Evolutionary conservation across 1,284 basidiomycete genomes (phyloP).

Genomic region (Moesziomyces parantarcticus): DNA sequence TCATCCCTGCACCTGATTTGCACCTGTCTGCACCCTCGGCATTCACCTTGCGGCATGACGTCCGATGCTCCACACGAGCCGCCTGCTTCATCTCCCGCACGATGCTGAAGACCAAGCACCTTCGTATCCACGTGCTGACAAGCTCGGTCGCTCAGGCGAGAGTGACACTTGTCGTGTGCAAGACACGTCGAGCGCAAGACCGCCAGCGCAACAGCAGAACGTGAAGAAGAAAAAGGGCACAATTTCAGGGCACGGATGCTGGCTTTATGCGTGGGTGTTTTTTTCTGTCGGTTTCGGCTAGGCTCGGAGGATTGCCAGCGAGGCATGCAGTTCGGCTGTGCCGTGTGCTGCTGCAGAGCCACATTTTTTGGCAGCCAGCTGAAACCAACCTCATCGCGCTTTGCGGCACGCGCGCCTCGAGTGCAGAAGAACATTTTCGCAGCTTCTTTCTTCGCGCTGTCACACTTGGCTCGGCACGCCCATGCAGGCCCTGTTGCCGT

Average conservation of each 20-base stretch:
- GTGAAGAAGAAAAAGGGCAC: neutral
- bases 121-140: no score
- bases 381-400: neutral
- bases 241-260: neutral
- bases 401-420: conserved; percentile 1
- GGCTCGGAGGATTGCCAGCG: neutral
- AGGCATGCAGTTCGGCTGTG: neutral
- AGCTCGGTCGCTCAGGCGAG: no score
- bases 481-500: neutral
- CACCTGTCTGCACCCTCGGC: no score
- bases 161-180: no score
- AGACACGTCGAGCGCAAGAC: no score
- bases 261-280: neutral
- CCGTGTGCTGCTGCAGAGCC: neutral
- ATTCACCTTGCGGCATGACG: no score
- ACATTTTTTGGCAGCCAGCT: neutral
- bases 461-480: conserved; percentile 23
- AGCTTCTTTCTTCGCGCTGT: conserved; percentile 14
- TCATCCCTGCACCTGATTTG: no score
- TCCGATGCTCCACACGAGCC: no score
- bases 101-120: no score
- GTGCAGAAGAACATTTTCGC: conserved; percentile 1
- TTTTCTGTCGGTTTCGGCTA: neutral
- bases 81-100: no score
- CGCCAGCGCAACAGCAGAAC: neutral